A percentile compares a stretch with the other conserved stretches of the same genome.
phyloP scores from a whole-genome alignment of 2,329 filamentous ascomycete genomes.

The Aspergillus sp. region DNA sequence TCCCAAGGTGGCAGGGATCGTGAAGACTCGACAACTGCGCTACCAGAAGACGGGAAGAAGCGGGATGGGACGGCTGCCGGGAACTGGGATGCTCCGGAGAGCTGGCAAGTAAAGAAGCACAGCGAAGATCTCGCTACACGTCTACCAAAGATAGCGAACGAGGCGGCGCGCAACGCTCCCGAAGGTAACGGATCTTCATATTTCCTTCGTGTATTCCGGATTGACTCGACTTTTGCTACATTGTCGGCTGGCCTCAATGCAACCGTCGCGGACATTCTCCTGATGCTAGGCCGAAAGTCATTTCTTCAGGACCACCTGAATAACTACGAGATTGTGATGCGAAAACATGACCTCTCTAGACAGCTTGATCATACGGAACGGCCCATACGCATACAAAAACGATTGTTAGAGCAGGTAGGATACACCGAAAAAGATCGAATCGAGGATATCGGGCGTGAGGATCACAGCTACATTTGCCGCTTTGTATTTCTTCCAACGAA shows the following conservation, averaged over 20 bases:
- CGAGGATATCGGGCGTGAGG: slow-evolving; percentile 89
- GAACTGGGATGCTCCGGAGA: slow-evolving; percentile 89
- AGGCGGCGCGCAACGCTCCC: slow-evolving; percentile 59
- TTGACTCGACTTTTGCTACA: slow-evolving; percentile 89
- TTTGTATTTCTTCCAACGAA: slow-evolving; percentile 91
- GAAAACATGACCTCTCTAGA: slow-evolving; percentile 80
- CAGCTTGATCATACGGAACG: slow-evolving; percentile 71
- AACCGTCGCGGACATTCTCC: slow-evolving; percentile 76
- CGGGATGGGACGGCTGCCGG: slow-evolving; percentile 39
- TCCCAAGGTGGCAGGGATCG: not conserved
- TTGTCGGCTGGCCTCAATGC: slow-evolving; percentile 76
- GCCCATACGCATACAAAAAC: slow-evolving; percentile 85
- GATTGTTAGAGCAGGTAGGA: slow-evolving; percentile 80
- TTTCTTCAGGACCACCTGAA: slow-evolving; percentile 82
- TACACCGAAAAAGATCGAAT: slow-evolving; percentile 80
- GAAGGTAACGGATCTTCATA: slow-evolving; percentile 71
- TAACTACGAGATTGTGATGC: slow-evolving; percentile 92
- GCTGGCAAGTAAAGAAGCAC: slow-evolving; percentile 78
- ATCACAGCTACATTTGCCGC: slow-evolving; percentile 92
- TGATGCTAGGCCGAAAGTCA: slow-evolving; percentile 89
- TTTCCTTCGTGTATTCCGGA: slow-evolving; percentile 90
- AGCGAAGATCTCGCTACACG: slow-evolving; percentile 29
- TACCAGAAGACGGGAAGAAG: not conserved
- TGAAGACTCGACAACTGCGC: not conserved
- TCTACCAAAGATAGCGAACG: slow-evolving; percentile 50